Evolutionary conservation across 208 protist species (phyloP).

Genomic region (Leishmania guyanensis): DNA sequence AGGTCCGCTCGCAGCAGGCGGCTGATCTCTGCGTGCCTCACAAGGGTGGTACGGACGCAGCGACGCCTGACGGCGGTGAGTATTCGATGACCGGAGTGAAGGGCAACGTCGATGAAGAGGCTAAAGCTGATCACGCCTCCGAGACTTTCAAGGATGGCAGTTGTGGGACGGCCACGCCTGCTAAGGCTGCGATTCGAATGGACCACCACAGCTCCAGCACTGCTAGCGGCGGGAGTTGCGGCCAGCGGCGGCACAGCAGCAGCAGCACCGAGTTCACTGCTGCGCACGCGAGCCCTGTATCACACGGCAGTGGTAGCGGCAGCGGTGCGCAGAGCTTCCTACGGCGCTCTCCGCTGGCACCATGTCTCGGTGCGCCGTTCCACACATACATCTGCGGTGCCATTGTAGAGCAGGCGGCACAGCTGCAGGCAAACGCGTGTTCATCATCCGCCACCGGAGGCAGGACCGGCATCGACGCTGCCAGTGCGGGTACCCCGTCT

Average conservation of each 20-base stretch:
- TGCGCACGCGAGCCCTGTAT: constrained; percentile 3
- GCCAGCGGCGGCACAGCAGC: background rate
- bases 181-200: background rate
- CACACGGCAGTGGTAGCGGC: constrained; percentile 3
- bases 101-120: background rate
- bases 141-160: background rate
- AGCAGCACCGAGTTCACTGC: constrained; percentile 11
- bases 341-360: constrained; percentile 26
- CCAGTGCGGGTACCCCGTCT: background rate
- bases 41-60: background rate
- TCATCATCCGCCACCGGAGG: background rate
- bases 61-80: background rate
- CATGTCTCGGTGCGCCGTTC: constrained; percentile 22
- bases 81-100: background rate
- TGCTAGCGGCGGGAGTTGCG: background rate
- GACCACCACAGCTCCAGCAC: background rate
- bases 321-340: constrained; percentile 22
- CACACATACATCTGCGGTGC: constrained; percentile 32
- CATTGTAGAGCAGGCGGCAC: constrained; percentile 32
- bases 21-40: background rate
- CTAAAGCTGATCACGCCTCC: background rate
- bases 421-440: constrained; percentile 12
- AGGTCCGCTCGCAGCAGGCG: background rate
- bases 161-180: background rate
- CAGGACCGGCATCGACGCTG: background rate